Base-by-base conservation (phyloP, 768 basidiomycete genomes). In the Tricholoma bakamatsutake region DNA sequence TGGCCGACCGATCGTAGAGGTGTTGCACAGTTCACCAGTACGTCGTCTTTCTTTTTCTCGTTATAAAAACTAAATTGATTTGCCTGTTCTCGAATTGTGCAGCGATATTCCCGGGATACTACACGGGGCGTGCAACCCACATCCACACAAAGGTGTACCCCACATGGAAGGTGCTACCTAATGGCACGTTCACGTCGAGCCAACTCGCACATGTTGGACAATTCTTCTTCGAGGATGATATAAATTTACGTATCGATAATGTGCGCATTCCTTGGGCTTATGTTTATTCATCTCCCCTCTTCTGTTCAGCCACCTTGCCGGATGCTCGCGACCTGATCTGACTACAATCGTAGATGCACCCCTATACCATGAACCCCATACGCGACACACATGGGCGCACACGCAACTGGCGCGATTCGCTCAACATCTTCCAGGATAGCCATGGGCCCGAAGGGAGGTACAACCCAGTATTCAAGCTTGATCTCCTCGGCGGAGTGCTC, bases 51-150 rank as follows among this genome's bases (percentile, higher is more conserved):
- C 12, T 30, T 5, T n/a, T 5, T 17, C 46, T 24, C 1, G 10
- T 17, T 45, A 45, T n/a, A n/a, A n/a, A n/a, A n/a, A n/a, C n/a
- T n/a, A n/a, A n/a, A 13, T 45, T 10, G 8, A 17, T 37, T 28
- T 50, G 33, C 55, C 28, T 30, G 24, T 11, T 0, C 18, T 40
- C 11, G 17, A 42, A 35, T 12, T 39, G 33, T 53, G n/a, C 50
- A 80, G 79, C 74, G 2, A 80, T 81, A 53, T 81, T 78, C 69
- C 80, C 80, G 13, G 80, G 80, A 0, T 82, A 82, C 59, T 82
- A 81, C 61, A 80, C 77, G 1, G 80, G 80, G 9, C 77, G 80
- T 18, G 80, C 80, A 13, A 80, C 78, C 0, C 80, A 82, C 61
- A 65, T 82, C 57, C 80, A 82, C 61, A 67, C 80, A 40, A 82